phyloP scores from a whole-genome alignment of 177 flowering plant species.

The Vitis hybrid region DNA sequence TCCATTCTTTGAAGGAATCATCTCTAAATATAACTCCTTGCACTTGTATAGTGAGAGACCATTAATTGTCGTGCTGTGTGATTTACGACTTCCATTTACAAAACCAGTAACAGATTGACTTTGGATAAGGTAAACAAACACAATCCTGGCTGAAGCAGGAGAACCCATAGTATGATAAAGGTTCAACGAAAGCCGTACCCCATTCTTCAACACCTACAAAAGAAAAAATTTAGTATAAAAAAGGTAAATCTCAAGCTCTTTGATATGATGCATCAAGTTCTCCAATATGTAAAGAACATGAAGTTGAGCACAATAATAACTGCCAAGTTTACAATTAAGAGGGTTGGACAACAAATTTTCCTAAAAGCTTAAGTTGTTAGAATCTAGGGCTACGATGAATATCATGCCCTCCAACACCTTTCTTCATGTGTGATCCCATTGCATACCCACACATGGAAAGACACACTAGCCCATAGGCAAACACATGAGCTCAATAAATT shows the following conservation, averaged over 20 bases:
- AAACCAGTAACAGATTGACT: slow-evolving; percentile 15
- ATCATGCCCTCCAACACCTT: no score
- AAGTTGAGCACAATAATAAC: no score
- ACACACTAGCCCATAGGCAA: no score
- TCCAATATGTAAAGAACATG: no score
- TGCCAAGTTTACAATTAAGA: no score
- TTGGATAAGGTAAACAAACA: slow-evolving; percentile 58
- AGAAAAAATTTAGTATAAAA: neutral
- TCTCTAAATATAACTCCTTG: slow-evolving; percentile 57
- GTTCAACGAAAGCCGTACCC: slow-evolving; percentile 63
- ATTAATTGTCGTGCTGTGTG: slow-evolving; percentile 8
- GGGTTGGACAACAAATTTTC: no score
- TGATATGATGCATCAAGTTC: neutral
- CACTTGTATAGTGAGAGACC: slow-evolving; percentile 32
- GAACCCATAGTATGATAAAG: slow-evolving; percentile 68
- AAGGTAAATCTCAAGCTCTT: neutral
- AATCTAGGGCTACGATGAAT: no score
- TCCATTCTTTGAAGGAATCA: slow-evolving; percentile 29
- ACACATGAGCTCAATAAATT: no score
- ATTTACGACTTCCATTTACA: slow-evolving; percentile 24
- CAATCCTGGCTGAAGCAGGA: slow-evolving; percentile 56
- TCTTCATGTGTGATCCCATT: no score
- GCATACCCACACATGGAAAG: no score
- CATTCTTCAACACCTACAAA: slow-evolving; percentile 66
- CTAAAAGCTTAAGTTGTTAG: no score